Conservation (phyloP, 2,329 filamentous ascomycete species). For the Fonsecaea erecta region DNA sequence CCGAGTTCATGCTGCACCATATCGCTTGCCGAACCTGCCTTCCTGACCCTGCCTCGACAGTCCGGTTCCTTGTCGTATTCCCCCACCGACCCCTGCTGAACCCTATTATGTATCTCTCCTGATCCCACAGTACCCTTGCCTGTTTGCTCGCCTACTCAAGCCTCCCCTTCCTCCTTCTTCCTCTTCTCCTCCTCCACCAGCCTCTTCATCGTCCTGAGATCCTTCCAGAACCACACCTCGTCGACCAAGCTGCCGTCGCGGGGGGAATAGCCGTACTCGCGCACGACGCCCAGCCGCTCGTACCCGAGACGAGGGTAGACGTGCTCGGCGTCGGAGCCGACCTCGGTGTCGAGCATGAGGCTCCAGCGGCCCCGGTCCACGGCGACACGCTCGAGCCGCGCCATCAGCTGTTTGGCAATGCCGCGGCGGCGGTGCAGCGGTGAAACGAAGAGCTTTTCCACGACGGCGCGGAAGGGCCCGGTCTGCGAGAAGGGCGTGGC, state of each 20-base stretch:
- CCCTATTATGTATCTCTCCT: too few relatives aligned
- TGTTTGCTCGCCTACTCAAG: background rate
- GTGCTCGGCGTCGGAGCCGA: constrained; percentile 57
- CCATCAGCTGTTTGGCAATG: constrained; percentile 58
- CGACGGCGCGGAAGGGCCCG: constrained; percentile 58
- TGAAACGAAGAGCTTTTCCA: constrained; percentile 65
- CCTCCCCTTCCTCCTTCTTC: background rate
- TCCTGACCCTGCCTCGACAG: too few relatives aligned
- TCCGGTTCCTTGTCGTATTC: too few relatives aligned
- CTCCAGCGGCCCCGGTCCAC: constrained; percentile 54
- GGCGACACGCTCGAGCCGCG: constrained; percentile 61
- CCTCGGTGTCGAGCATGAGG: constrained; percentile 60
- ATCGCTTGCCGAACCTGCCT: too few relatives aligned
- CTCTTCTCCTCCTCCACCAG: background rate
- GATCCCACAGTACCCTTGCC: too few relatives aligned
- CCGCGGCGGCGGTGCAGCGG: constrained; percentile 58
- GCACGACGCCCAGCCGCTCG: constrained; percentile 59
- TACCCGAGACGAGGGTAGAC: constrained; percentile 64
- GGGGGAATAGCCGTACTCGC: constrained; percentile 58
- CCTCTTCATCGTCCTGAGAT: constrained; percentile 33
- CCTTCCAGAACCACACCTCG: constrained; percentile 37
- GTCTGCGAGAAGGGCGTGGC: constrained; percentile 60
- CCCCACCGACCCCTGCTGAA: too few relatives aligned
- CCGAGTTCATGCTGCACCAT: too few relatives aligned
- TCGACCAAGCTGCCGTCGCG: constrained; percentile 56